Base-by-base conservation (phyloP, 768 basidiomycete species). In the Termitomyces eurrhizus region DNA sequence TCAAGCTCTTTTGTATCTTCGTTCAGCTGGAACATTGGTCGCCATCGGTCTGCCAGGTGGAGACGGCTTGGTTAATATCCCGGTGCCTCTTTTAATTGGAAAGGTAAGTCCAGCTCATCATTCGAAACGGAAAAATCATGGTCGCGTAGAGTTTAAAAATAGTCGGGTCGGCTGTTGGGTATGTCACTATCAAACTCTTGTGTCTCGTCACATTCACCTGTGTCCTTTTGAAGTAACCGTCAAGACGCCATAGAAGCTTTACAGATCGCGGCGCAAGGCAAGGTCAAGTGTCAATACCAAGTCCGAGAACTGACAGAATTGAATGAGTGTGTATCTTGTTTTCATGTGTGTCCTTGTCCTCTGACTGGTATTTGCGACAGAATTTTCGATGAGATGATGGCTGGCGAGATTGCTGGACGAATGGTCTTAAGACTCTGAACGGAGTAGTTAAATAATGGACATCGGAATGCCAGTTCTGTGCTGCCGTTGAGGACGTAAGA, bases 201-300 rank as follows among this genome's bases (percentile, higher is more conserved):
- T 39, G 3, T 39, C 18, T 24, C 12, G 35, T 36, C 7, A 18
- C 39, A 11, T 67, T 65, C 12, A 65, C 59, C 32, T 55, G 35
- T 21, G 33, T 26, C 9, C 42, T 16, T 29, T 51, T 11, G 16
- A 13, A 86, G 89, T 2, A 90, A 87, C 72, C 85, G 88, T 42
- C 89, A 92, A 72, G 93, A 94, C 66, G 81, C 86, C 8, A 72
- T 80, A n/a, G 92, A 95, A 70, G 88, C 93, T 0, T 77, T 94
- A 21, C 80, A 83, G 2, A 81, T 93, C 56, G 92, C 89, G 0
- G 81, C 85, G 0, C 68, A 74, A 21, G 90, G 90, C 12, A 86
- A 85, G 65, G 87, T 92, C 49, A 86, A 82, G 67, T 84, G 84
- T 59, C 77, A 75, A 63, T 83, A 78, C 62, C 73, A 72, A 57